A percentile compares a stretch with the other conserved stretches of the same genome.
phyloP scores from a whole-genome alignment of 352 stramenopile genomes.

The Pythium oligandrum region DNA sequence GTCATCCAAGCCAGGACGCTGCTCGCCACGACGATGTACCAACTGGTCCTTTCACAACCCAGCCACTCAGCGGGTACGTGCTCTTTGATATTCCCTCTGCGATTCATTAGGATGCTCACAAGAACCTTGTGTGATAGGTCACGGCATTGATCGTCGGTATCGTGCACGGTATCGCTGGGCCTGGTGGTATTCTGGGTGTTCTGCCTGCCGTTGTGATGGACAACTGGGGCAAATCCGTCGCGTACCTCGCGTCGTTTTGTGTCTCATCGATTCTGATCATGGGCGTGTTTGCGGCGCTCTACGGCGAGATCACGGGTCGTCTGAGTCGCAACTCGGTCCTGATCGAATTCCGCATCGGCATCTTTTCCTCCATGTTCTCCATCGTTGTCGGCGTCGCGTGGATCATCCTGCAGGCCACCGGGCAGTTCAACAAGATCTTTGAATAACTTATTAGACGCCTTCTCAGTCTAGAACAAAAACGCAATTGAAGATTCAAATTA shows the following conservation, averaged over 20 bases:
- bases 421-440: constrained; percentile 68
- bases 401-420: constrained; percentile 66
- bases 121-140: constrained; percentile 19
- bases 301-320: constrained; percentile 66
- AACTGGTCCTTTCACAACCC: constrained; percentile 46
- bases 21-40: constrained; percentile 18
- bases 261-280: constrained; percentile 88
- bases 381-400: constrained; percentile 69
- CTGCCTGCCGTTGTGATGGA: constrained; percentile 80
- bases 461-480: neutral
- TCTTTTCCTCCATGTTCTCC: constrained; percentile 72
- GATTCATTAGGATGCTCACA: no score
- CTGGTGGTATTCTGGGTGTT: constrained; percentile 65
- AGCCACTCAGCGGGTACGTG: constrained; percentile 33
- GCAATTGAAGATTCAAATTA: neutral
- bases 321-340: constrained; percentile 44
- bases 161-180: constrained; percentile 73
- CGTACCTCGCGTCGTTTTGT: constrained; percentile 89
- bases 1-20: constrained; percentile 1
- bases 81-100: neutral
- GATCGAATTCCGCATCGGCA: constrained; percentile 61
- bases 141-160: constrained; percentile 81
- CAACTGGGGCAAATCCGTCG: constrained; percentile 53
- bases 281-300: constrained; percentile 84
- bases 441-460: constrained; percentile 24